Conservation (phyloP, 495 filamentous ascomycete genomes). For the Penicillium psychrofluorescens region DNA sequence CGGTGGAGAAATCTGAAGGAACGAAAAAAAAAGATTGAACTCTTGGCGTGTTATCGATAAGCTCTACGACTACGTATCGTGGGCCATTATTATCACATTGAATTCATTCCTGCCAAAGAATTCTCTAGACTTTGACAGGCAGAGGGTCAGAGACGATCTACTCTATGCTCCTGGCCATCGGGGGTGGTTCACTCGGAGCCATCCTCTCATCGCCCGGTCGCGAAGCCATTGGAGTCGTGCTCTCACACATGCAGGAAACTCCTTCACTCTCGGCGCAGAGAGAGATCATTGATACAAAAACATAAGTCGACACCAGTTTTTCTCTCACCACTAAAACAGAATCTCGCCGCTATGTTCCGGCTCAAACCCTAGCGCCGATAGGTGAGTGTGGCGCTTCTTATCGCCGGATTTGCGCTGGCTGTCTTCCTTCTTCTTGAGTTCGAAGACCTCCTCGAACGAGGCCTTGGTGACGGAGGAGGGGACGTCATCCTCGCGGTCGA, state of each 20-base stretch:
- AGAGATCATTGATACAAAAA: not conserved
- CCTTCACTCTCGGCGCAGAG: too few species aligned
- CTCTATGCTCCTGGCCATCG: too few species aligned
- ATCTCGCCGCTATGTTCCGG: conserved; percentile 75
- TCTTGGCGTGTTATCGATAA: conserved; percentile 31
- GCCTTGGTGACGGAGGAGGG: conserved; percentile 63
- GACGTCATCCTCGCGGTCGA: conserved; percentile 88
- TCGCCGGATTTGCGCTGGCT: conserved; percentile 61
- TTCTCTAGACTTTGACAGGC: too few species aligned
- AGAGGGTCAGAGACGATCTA: too few species aligned
- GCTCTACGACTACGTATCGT: not conserved
- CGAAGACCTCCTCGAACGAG: conserved; percentile 60
- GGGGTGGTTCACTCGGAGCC: too few species aligned
- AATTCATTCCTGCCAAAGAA: too few species aligned
- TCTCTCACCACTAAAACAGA: conserved; percentile 42
- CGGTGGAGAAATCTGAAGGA: conserved; percentile 19
- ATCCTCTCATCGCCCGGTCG: too few species aligned
- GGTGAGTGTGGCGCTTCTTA: conserved; percentile 59
- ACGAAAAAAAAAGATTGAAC: conserved; percentile 29
- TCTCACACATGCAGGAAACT: too few species aligned
- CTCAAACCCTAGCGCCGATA: conserved; percentile 76
- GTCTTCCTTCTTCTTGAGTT: conserved; percentile 62
- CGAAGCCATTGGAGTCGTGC: too few species aligned
- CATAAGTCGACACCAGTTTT: not conserved
- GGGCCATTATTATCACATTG: too few species aligned